Conservation (phyloP, 2,329 filamentous ascomycete species). For the Epichloe amarillans region DNA sequence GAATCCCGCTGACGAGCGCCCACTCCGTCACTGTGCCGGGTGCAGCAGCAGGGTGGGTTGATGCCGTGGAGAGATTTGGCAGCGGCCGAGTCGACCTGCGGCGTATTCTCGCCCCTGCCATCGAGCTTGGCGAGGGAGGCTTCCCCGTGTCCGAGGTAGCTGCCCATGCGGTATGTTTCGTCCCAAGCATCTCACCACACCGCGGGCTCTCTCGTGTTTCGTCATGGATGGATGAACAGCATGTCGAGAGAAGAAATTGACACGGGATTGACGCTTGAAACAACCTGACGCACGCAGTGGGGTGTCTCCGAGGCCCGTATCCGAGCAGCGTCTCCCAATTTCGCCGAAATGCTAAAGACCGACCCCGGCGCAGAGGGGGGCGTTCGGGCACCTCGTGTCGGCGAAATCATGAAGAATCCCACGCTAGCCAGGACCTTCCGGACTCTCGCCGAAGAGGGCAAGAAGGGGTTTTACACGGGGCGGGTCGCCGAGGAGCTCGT, state of each 20-base stretch:
- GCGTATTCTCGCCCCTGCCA: conserved; percentile 70
- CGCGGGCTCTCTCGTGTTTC: background rate
- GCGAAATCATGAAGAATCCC: conserved; percentile 83
- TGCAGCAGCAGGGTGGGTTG: conserved; percentile 85
- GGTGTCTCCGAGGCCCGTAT: conserved; percentile 47
- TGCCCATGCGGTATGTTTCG: conserved; percentile 46
- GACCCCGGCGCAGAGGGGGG: conserved; percentile 58
- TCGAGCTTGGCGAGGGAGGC: conserved; percentile 73
- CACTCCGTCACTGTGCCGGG: conserved; percentile 81
- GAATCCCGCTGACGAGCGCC: conserved; percentile 62
- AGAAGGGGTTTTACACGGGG: conserved; percentile 83
- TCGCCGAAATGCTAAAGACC: conserved; percentile 71
- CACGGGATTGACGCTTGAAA: too few relatives aligned
- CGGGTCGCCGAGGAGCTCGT: conserved; percentile 70
- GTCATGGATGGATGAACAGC: background rate
- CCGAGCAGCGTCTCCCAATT: conserved; percentile 68
- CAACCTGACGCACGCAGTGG: conserved; percentile 51
- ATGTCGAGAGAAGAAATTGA: background rate
- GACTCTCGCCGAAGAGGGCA: conserved; percentile 64
- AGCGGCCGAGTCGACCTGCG: conserved; percentile 69
- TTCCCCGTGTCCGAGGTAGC: conserved; percentile 76
- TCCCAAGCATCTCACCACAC: too few relatives aligned
- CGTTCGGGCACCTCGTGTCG: conserved; percentile 59
- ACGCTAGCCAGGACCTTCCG: conserved; percentile 71
- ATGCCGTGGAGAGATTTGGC: conserved; percentile 76